phyloP scores from a whole-genome alignment of 2,329 filamentous ascomycete genomes.

The Fusarium temperatum region DNA sequence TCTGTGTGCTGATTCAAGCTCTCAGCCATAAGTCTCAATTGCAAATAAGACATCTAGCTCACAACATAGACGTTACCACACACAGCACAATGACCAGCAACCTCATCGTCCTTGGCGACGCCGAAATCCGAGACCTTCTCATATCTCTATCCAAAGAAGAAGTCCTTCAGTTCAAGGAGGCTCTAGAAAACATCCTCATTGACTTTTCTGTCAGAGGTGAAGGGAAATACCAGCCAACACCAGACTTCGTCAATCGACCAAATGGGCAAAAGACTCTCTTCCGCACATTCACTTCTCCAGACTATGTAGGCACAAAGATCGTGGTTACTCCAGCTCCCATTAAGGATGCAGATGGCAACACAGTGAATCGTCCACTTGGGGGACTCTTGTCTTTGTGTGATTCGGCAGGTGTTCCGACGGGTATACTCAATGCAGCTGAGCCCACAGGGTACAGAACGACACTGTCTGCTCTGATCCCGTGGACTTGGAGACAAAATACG shows the following conservation, averaged over 20 bases:
- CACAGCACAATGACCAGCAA: background rate
- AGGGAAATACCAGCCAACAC: slow-evolving; percentile 29
- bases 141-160: slow-evolving; percentile 21
- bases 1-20: too few relatives aligned
- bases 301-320: slow-evolving; percentile 38
- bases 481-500: slow-evolving; percentile 50
- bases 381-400: slow-evolving; percentile 30
- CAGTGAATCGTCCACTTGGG: slow-evolving; percentile 3
- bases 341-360: background rate
- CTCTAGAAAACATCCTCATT: slow-evolving; percentile 20
- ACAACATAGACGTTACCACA: too few relatives aligned
- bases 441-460: slow-evolving; percentile 75
- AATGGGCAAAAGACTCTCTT: slow-evolving; percentile 39
- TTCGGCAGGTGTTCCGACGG: slow-evolving; percentile 40
- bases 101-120: slow-evolving; percentile 26
- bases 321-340: slow-evolving; percentile 28
- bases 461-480: slow-evolving; percentile 69
- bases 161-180: slow-evolving; percentile 14
- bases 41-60: too few relatives aligned
- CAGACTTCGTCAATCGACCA: slow-evolving; percentile 34
- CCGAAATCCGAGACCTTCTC: slow-evolving; percentile 25
- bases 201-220: slow-evolving; percentile 30
- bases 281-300: slow-evolving; percentile 34
- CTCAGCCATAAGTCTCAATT: too few relatives aligned
- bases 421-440: slow-evolving; percentile 71